Base-by-base conservation (phyloP, 164 flowering plant genomes). In the Paratinospora sagittata region DNA sequence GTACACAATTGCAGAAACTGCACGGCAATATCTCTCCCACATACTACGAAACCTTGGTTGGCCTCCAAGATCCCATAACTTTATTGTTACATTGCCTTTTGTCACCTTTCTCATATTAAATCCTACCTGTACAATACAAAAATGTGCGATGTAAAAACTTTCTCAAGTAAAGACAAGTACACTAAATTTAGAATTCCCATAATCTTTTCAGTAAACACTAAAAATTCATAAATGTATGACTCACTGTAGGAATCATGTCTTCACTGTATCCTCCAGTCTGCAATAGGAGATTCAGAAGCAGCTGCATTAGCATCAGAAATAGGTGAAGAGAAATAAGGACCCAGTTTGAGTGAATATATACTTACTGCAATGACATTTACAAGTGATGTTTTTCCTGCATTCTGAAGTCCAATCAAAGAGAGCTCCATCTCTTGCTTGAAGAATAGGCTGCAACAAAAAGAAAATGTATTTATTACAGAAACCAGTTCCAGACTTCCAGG, bases 1-100 rank as follows among this genome's bases (percentile, higher is more conserved):
- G 36, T 88, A 88, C 93, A 90, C 93, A 67, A 91, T 89, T 73
- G 98, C 97, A 66, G 98, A 94, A 70, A 94, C 98, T 33, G 94
- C 90, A 76, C 98, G 98, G 41, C 98, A 94, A 68, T 94, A 94
- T 78, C 98, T 83, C 87, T 94, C 98, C 98, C 98, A 94, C 97
- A 94, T 91, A 64, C 97, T 94, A 73, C 98, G 90, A 66, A 94
- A 94, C 81, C 98, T 87, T 24, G 98, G 97, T 72, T 94, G 98
- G 70, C 98, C 98, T 70, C 98, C 98, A 74, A 93, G 94, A 85
- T 93, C 98, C 98, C 98, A 93, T 75, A 93, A 74, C 84, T 93
- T 91, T 72, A 91, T 93, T 26, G 98, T 91, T 60, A 94, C 97
- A 79, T 89, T 91, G 43, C 97, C 98, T 80, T 90, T 91, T 16